Base-by-base conservation (phyloP, 169 alveolate species). In the Plasmodium vinckei region DNA sequence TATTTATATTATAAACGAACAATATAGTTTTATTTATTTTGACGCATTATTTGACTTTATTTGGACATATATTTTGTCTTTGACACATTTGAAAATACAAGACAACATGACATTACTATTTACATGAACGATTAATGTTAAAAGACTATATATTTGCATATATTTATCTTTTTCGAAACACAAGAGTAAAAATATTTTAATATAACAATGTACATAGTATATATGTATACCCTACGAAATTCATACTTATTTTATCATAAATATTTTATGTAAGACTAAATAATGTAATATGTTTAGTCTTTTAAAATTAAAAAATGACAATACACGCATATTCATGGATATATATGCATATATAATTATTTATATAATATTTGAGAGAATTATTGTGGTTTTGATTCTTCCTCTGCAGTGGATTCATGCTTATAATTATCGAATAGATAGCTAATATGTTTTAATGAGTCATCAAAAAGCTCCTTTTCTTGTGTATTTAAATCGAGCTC, bases 401-500 rank as follows among this genome's bases (percentile, higher is more conserved):
- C 89, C 9, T 79, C 89, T 17, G 65, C 60, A 27, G 60, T 87
- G 12, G 91, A 72, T 53, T 70, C 91, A 64, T 84, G 84, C 68
- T 82, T 82, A 59, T 82, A 82, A 60, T 82, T 82, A 6, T 82
- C 90, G 19, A 82, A 82, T 57, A 82, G 39, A 71, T 65, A 67
- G 72, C 84, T 82, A 56, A 84, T 84, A 44, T 84, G 87, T 59
- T 84, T 69, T 51, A 92, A 84, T 2, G 95, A 82, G 21, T 89
- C 91, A 33, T 87, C 82, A 70, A 94, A 94, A 1, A 92, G 67
- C 21, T 53, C 89, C 68, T 86, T 84, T 69, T 94, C 96, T 49
- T 84, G 71, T 7, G 92, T 73, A 65, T 89, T 94, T 17, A 94
- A 68, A 53, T 94, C 95, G 27, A 94, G 79, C 33, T 87, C 91